Evolutionary conservation across 441 rosid genomes (phyloP).

Genomic region (Adansonia gregorii): DNA sequence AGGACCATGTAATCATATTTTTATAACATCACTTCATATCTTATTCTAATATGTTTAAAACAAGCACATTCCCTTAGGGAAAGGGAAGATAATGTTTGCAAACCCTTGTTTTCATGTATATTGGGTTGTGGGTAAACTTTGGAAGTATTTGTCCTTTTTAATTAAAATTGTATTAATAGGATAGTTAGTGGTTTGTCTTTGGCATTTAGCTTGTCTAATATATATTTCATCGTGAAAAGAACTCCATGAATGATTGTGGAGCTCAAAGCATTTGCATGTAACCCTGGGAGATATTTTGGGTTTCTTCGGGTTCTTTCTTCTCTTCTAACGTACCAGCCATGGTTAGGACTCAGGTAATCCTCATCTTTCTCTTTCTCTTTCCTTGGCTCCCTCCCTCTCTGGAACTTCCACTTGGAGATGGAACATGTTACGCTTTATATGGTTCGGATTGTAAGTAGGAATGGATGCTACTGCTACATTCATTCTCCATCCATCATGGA

Average conservation of each 20-base stretch:
- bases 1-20: conserved; percentile 53
- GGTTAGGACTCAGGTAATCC: conserved; percentile 85
- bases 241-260: conserved; percentile 73
- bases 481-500: conserved; percentile 36
- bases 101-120: conserved; percentile 36
- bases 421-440: conserved; percentile 30
- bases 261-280: conserved; percentile 72
- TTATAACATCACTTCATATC: conserved; percentile 25
- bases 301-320: conserved; percentile 66
- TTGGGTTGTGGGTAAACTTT: conserved; percentile 56
- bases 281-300: conserved; percentile 83
- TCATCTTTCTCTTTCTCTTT: conserved; percentile 19
- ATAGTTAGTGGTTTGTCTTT: neutral
- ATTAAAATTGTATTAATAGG: conserved; percentile 24
- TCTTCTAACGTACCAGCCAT: conserved; percentile 71
- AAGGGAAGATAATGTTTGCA: conserved; percentile 45
- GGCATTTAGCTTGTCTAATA: conserved; percentile 42
- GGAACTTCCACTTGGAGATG: conserved; percentile 27
- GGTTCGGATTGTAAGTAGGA: conserved; percentile 48
- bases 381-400: conserved; percentile 9
- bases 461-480: conserved; percentile 12
- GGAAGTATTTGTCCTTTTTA: conserved; percentile 58
- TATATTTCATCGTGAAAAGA: conserved; percentile 37
- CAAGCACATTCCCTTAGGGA: conserved; percentile 52
- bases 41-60: conserved; percentile 31